A percentile compares a stretch with the other conserved stretches of the same genome.
Evolutionary conservation across 2,329 filamentous ascomycete genomes (phyloP).

Genomic region (Ophiocordyceps australis): DNA sequence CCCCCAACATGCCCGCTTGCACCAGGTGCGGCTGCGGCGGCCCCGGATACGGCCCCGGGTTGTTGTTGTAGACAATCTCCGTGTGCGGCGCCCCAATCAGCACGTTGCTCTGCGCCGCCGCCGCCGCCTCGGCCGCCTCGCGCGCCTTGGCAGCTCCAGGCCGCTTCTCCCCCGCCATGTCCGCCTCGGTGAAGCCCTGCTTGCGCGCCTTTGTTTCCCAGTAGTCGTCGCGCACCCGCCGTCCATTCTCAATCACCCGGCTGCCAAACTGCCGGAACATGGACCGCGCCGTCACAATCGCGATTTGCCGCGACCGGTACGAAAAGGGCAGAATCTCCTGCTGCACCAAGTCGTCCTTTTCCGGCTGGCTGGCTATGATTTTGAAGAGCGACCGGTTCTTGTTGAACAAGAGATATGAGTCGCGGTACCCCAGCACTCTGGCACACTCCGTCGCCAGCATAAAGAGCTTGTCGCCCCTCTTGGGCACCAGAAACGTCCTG

Average conservation of each 20-base stretch:
- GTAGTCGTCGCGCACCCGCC: conserved; percentile 90
- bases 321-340: conserved; percentile 96
- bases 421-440: conserved; percentile 78
- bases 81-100: conserved; percentile 52
- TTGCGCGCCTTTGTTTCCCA: conserved; percentile 96
- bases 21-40: conserved; percentile 51
- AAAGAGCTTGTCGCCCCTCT: conserved; percentile 84
- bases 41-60: conserved; percentile 44
- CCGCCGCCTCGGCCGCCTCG: conserved; percentile 67
- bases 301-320: conserved; percentile 94
- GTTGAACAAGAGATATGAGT: conserved; percentile 97
- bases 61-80: conserved; percentile 78
- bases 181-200: conserved; percentile 94
- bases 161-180: conserved; percentile 87
- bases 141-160: conserved; percentile 80
- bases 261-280: conserved; percentile 99
- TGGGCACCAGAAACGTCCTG: conserved; percentile 81
- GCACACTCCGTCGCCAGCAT: conserved; percentile 98
- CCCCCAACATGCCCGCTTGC: conserved; percentile 54
- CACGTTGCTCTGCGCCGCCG: conserved; percentile 49
- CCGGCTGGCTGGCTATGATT: conserved; percentile 87
- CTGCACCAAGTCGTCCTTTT: conserved; percentile 90
- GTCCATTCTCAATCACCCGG: conserved; percentile 74
- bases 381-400: conserved; percentile 95
- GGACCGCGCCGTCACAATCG: conserved; percentile 89